These are phyloP conservation scores for Cercis canadensis DNA, from an alignment of 306 rosid genomes.

Conservation along the genomic window DNA sequence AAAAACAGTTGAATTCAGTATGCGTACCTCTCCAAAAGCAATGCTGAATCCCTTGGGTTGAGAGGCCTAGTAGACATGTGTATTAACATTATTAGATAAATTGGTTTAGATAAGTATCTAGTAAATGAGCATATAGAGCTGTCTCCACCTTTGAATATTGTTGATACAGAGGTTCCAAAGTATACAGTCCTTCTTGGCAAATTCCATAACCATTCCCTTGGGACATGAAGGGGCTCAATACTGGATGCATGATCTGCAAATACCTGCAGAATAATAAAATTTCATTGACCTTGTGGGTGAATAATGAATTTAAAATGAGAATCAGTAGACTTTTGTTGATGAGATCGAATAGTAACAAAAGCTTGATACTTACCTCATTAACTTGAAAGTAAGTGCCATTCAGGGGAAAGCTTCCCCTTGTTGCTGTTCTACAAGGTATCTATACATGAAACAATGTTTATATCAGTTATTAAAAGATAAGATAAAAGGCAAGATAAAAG, in stretches of 20 bases:
- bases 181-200: slow-evolving; percentile 80
- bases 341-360: slow-evolving; percentile 11
- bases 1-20: slow-evolving; percentile 21
- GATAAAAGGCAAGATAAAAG: neutral
- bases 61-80: slow-evolving; percentile 58
- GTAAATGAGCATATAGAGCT: slow-evolving; percentile 26
- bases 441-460: slow-evolving; percentile 39
- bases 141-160: slow-evolving; percentile 73
- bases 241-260: slow-evolving; percentile 89
- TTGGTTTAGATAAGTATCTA: slow-evolving; percentile 26
- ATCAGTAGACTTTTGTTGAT: slow-evolving; percentile 25
- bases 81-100: slow-evolving; percentile 10
- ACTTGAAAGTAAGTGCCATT: slow-evolving; percentile 97
- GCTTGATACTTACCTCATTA: slow-evolving; percentile 66
- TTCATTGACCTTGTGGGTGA: slow-evolving; percentile 35
- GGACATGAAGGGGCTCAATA: slow-evolving; percentile 68
- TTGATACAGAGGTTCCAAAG: slow-evolving; percentile 85
- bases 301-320: slow-evolving; percentile 30
- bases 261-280: slow-evolving; percentile 56
- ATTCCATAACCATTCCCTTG: slow-evolving; percentile 90
- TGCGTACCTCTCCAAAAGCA: slow-evolving; percentile 99
- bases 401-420: slow-evolving; percentile 90
- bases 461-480: slow-evolving; percentile 24
- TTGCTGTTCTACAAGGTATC: slow-evolving; percentile 96
- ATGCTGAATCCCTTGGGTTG: slow-evolving; percentile 82